Base-by-base conservation (phyloP, 2,329 filamentous ascomycete genomes). In the Cercospora berteroae region DNA sequence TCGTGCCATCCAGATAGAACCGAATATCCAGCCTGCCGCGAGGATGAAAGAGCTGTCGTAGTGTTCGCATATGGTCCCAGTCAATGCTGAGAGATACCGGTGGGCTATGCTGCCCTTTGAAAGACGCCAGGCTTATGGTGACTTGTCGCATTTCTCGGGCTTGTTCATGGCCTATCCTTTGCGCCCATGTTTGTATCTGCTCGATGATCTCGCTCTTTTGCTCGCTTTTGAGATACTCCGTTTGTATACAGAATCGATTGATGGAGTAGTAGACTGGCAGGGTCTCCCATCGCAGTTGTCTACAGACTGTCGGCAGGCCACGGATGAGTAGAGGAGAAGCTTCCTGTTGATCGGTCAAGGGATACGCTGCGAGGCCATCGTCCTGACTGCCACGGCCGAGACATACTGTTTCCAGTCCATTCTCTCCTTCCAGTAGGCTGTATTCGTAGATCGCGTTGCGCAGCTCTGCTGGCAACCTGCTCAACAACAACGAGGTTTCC, bases 231-330 rank as follows among this genome's bases (percentile, higher is more conserved):
- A 72, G 52, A 5, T 72, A 72, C 27, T 72, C 70, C 7, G 69
- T 72, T 61, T 72, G 66, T 50, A 70, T 67, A 13, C 60, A 65
- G 64, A 73, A 73, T 20, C 57, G 59, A 27, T 73, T 73, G 16
- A 67, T 29, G 6, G 69, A 67, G 25, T 69, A 73, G 50, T 70
- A 73, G 1, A 73, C 56, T 33, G 67, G 62, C 18, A 73, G 50
- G 1, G 60, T 63, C 55, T 73, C 71, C 12, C 59, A 64, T 12
- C 71, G 70, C 5, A 73, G 65, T 31, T 65, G 62, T 58, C 57
- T 68, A 39, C 67, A 71, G 10, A 64, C 66, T 20, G 66, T 44
- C 5, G 71, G 67, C 3, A 73, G 62, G 5, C 69, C 70, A 7
- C 52, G 67, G 1, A 70, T 29, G 5, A 42, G 57, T 9, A 71